Base-by-base conservation (phyloP, 2,329 filamentous ascomycete genomes). In the Pseudogymnoascus sp. region DNA sequence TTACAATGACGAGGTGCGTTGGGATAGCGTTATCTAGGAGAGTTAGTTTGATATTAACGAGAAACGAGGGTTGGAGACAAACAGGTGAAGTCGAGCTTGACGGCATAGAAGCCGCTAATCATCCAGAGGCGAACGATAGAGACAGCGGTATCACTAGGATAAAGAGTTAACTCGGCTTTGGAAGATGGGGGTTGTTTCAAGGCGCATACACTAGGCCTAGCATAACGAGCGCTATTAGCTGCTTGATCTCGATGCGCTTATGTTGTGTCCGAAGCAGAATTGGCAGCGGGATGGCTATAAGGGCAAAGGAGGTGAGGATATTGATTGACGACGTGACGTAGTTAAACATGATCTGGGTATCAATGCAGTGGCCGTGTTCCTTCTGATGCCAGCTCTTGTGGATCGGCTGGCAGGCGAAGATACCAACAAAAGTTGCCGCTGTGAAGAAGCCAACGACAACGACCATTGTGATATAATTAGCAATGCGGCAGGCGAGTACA, bases 201-300 rank as follows among this genome's bases (percentile, higher is more conserved):
- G 41, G 12, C 10, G 29, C 62, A 62, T 61, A 65, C 64, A 60
- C 13, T 29, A 65, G 21, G 15, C 64, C 64, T 25, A 65, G 38
- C n/a, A 65, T 58, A 10, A 64, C 62, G 31, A 65, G 33, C 9
- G 36, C 38, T 41, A 63, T 63, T n/a, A 65, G 35, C 42, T 60
- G 44, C 31, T 38, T 62, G 29, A 65, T 42, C 29, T 66, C 63
- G 36, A 42, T 35, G 15, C 33, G 25, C 21, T 36, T 27, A n/a
- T 42, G 38, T 8, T 62, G 61, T 21, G 55, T 62, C 29, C 36
- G 38, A 8, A 61, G 48, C 3, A 65, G 60, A 5, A 63, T 60
- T 7, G 63, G 63, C 25, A 65, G 41, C 5, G 59, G 65, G 6
- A 48, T 59, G 10, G 33, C 17, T 8, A 66, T 63, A n/a, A 65